phyloP scores from a whole-genome alignment of 1,139 yeast genomes.

The Geotrichum klebahnii region DNA sequence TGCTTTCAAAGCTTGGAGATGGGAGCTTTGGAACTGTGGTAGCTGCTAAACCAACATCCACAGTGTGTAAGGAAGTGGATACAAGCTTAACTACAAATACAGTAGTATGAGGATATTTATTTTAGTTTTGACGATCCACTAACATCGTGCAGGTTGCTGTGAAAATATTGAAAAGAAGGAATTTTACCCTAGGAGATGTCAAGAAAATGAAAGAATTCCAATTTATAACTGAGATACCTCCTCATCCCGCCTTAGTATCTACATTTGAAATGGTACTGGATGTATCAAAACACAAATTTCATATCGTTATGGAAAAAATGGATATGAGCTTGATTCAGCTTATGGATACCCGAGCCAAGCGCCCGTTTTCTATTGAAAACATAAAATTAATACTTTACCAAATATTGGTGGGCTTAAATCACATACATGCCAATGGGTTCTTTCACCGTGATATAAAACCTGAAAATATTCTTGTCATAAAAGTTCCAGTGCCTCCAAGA shows the following conservation, averaged over 20 bases:
- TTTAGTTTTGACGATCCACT: neutral
- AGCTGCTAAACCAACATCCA: slow-evolving; percentile 44
- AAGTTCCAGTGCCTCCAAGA: slow-evolving; percentile 14
- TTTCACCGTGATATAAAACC: slow-evolving; percentile 94
- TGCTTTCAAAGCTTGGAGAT: slow-evolving; percentile 56
- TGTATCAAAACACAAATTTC: slow-evolving; percentile 52
- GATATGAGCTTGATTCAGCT: slow-evolving; percentile 71
- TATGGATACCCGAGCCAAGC: slow-evolving; percentile 43
- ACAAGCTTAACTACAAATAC: slow-evolving; percentile 7
- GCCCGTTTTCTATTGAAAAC: slow-evolving; percentile 54
- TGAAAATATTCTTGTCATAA: slow-evolving; percentile 71
- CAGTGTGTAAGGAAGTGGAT: slow-evolving; percentile 4
- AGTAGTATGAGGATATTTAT: neutral
- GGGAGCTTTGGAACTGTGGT: slow-evolving; percentile 78
- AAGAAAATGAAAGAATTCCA: slow-evolving; percentile 65
- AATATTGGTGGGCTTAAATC: slow-evolving; percentile 68
- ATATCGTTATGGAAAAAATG: slow-evolving; percentile 86
- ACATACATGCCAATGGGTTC: slow-evolving; percentile 69
- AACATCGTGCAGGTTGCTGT: slow-evolving; percentile 56
- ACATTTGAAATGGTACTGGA: slow-evolving; percentile 78
- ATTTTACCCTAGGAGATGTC: slow-evolving; percentile 53
- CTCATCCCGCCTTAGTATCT: slow-evolving; percentile 68
- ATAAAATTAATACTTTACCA: slow-evolving; percentile 63
- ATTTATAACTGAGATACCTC: slow-evolving; percentile 65
- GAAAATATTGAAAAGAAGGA: slow-evolving; percentile 65